Conservation (phyloP, 2,329 filamentous ascomycete species). For the Cladosporium sp. region DNA sequence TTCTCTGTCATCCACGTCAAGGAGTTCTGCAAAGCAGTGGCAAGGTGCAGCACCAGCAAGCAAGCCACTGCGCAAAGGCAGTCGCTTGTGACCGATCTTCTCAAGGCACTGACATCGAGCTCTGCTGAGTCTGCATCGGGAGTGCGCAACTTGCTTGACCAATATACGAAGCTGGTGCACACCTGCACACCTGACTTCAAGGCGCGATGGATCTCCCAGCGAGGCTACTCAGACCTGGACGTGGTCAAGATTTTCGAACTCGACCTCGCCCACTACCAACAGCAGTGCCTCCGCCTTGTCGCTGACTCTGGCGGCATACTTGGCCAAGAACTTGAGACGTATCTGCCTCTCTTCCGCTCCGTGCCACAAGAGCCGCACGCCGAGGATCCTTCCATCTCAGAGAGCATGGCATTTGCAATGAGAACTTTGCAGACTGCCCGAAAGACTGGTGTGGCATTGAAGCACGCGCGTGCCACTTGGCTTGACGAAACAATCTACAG, state of each 20-base stretch:
- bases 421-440: not conserved
- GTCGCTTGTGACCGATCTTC: constrained; percentile 22
- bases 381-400: not conserved
- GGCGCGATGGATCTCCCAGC: constrained; percentile 7
- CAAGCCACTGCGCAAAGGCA: constrained; percentile 15
- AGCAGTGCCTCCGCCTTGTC: constrained; percentile 7
- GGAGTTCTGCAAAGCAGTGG: constrained; percentile 22
- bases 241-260: not conserved
- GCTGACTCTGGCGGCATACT: not conserved
- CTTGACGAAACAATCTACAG: not conserved
- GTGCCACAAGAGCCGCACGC: not conserved
- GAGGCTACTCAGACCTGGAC: constrained; percentile 3
- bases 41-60: constrained; percentile 16
- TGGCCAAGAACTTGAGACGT: not conserved
- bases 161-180: constrained; percentile 21
- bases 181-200: constrained; percentile 23
- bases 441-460: not conserved
- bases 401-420: constrained; percentile 12
- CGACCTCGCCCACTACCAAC: constrained; percentile 8
- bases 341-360: not conserved
- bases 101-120: constrained; percentile 16
- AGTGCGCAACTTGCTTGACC: constrained; percentile 14
- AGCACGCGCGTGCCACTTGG: not conserved
- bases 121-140: constrained; percentile 7
- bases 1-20: constrained; percentile 27